Conservation (phyloP, 2,329 filamentous ascomycete species). For the Xylaria arbuscula region DNA sequence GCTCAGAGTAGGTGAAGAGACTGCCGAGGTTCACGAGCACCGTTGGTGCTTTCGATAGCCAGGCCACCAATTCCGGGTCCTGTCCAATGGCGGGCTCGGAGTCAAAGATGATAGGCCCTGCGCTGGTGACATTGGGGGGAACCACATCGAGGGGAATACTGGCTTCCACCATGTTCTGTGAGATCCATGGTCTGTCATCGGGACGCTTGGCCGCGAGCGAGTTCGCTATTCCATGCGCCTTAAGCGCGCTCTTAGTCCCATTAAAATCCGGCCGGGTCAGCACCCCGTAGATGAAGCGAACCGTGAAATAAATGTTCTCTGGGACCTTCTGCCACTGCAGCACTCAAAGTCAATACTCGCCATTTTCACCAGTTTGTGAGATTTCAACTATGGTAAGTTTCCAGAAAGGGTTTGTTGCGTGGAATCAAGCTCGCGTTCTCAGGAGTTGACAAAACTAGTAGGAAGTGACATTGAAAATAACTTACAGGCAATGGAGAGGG, state of each 20-base stretch:
- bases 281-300: slow-evolving; percentile 34
- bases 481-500: slow-evolving; percentile 39
- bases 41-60: slow-evolving; percentile 40
- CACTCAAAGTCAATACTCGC: background rate
- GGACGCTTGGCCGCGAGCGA: slow-evolving; percentile 28
- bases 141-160: slow-evolving; percentile 38
- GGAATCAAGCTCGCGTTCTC: background rate
- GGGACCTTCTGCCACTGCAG: slow-evolving; percentile 38
- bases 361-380: background rate
- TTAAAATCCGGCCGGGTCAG: slow-evolving; percentile 31
- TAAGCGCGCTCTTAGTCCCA: slow-evolving; percentile 31
- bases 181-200: slow-evolving; percentile 39
- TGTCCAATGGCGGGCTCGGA: slow-evolving; percentile 35
- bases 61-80: slow-evolving; percentile 35
- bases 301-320: slow-evolving; percentile 41
- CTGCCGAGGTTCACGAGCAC: slow-evolving; percentile 42
- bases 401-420: background rate
- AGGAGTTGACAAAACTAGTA: background rate
- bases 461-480: background rate
- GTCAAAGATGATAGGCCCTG: slow-evolving; percentile 40
- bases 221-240: slow-evolving; percentile 34
- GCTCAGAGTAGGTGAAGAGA: slow-evolving; percentile 34
- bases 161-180: slow-evolving; percentile 38
- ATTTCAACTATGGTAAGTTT: background rate
- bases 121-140: slow-evolving; percentile 39